phyloP scores from a whole-genome alignment of 139 green algal species.

The Volvox africanus region DNA sequence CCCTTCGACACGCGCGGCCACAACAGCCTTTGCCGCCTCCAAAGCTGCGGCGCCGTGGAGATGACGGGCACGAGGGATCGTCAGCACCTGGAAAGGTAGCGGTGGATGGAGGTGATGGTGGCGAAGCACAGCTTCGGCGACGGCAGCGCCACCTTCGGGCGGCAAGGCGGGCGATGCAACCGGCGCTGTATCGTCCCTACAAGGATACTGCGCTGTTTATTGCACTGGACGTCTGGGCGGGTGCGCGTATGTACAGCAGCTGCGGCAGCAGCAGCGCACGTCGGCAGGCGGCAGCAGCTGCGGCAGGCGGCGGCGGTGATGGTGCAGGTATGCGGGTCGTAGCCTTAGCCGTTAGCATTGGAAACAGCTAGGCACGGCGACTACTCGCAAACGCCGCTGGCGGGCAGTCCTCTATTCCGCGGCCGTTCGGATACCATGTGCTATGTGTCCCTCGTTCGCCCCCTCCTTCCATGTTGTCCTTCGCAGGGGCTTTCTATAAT shows the following conservation, averaged over 20 bases:
- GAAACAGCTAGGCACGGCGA: no score
- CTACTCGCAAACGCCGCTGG: no score
- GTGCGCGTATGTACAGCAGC: neutral
- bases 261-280: neutral
- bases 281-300: neutral
- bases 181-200: neutral
- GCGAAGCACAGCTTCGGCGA: neutral
- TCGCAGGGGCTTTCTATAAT: no score
- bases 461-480: no score
- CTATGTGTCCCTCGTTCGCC: no score
- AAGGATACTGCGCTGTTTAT: neutral
- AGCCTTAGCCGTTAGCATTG: no score
- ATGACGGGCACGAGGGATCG: neutral
- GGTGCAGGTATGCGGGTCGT: no score
- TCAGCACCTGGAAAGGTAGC: neutral
- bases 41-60: neutral
- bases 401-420: no score
- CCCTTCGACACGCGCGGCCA: neutral
- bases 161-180: conserved; percentile 4
- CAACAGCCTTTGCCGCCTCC: neutral
- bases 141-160: neutral
- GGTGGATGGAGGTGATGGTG: neutral
- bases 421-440: no score
- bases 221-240: neutral
- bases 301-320: neutral